These are phyloP conservation scores for Leucocoprinus birnbaumii DNA, from an alignment of 768 basidiomycete genomes.

Conservation along the genomic window DNA sequence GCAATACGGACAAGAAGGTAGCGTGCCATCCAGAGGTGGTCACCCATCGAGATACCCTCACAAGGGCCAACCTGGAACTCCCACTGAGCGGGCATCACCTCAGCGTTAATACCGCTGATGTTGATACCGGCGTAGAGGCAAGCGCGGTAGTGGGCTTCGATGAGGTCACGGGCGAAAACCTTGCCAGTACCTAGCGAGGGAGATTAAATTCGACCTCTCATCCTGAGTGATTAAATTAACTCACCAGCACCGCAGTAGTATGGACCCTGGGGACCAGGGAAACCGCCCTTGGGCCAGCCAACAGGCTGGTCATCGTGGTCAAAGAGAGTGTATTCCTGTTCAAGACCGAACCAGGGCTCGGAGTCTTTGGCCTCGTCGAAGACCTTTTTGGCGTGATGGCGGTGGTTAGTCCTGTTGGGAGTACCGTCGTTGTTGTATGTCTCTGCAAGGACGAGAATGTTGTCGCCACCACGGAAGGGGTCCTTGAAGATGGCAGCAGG, in stretches of 20 bases:
- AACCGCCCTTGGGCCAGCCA: slow-evolving; percentile 99
- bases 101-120: slow-evolving; percentile 99
- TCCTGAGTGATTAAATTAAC: slow-evolving; percentile 18
- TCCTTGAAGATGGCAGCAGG: slow-evolving; percentile 98
- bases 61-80: slow-evolving; percentile 99
- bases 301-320: slow-evolving; percentile 87
- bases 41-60: slow-evolving; percentile 97
- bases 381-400: slow-evolving; percentile 89
- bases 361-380: slow-evolving; percentile 88
- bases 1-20: slow-evolving; percentile 94
- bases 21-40: slow-evolving; percentile 99
- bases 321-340: slow-evolving; percentile 99
- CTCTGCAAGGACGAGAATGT: slow-evolving; percentile 95
- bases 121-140: slow-evolving; percentile 94
- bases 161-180: slow-evolving; percentile 96
- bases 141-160: slow-evolving; percentile 98
- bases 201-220: slow-evolving; percentile 15
- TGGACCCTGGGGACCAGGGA: slow-evolving; percentile 98
- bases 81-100: slow-evolving; percentile 99
- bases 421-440: slow-evolving; percentile 99
- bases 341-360: slow-evolving; percentile 95
- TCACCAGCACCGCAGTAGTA: slow-evolving; percentile 99
- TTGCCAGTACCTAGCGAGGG: slow-evolving; percentile 78
- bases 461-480: slow-evolving; percentile 98
- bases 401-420: slow-evolving; percentile 94